Conservation (phyloP, 768 basidiomycete genomes). For the Suillus clintonianus region DNA sequence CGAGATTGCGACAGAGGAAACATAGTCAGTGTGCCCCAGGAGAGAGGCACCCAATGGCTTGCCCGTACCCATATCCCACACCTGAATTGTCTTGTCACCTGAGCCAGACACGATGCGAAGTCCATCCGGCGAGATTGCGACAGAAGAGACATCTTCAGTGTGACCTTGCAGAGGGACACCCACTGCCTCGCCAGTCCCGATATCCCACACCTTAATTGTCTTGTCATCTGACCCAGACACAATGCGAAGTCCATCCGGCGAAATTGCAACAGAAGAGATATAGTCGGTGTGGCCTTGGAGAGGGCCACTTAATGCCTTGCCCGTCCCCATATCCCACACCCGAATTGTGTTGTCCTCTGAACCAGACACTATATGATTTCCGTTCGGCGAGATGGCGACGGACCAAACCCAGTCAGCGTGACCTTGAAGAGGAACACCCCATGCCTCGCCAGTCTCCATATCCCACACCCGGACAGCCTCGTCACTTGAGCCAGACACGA, state of each 20-base stretch:
- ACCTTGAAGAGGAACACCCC: too few species aligned
- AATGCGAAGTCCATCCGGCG: slow-evolving; percentile 23
- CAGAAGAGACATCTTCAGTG: not conserved
- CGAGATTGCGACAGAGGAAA: not conserved
- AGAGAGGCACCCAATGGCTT: not conserved
- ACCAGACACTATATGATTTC: not conserved
- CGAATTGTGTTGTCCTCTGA: not conserved
- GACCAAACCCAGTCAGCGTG: not conserved
- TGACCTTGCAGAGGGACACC: slow-evolving; percentile 12
- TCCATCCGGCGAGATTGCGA: slow-evolving; percentile 2
- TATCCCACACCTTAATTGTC: not conserved
- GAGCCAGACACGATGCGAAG: not conserved
- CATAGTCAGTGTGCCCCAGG: not conserved
- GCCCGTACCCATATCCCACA: slow-evolving; percentile 12
- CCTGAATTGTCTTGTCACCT: not conserved
- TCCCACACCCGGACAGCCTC: not conserved
- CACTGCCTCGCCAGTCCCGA: slow-evolving; percentile 16
- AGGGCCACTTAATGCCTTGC: too few species aligned
- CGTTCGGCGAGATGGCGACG: not conserved
- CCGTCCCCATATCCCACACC: not conserved
- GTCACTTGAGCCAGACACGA: not conserved
- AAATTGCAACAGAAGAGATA: not conserved
- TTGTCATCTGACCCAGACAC: slow-evolving; percentile 18
- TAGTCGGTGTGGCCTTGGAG: too few species aligned
- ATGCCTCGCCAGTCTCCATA: too few species aligned